These are phyloP conservation scores for Cordyceps fumosorosea DNA, from an alignment of 2,329 filamentous ascomycete genomes.

Conservation along the genomic window DNA sequence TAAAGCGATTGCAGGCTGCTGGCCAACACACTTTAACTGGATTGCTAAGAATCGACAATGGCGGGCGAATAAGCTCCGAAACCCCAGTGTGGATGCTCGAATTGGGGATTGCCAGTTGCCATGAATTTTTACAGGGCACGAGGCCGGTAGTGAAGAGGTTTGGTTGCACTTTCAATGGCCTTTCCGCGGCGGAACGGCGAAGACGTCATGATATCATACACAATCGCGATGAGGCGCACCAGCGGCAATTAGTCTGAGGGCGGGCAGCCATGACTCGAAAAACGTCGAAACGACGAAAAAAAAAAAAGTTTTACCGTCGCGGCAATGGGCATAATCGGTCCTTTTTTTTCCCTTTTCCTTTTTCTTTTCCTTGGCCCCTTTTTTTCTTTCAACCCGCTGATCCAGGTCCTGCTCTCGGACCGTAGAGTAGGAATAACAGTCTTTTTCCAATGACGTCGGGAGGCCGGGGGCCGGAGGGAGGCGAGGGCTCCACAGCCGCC, in stretches of 20 bases:
- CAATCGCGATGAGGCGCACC: background rate
- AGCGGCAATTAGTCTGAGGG: background rate
- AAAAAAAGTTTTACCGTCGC: background rate
- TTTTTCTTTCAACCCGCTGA: background rate
- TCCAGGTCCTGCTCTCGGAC: background rate
- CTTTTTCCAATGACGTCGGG: background rate
- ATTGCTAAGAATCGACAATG: background rate
- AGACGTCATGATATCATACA: slow-evolving; percentile 10
- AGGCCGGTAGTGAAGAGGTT: background rate
- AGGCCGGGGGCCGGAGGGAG: background rate
- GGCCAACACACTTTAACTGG: background rate
- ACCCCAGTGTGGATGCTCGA: no score
- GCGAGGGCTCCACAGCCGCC: background rate
- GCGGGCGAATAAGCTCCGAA: background rate
- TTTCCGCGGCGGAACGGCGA: background rate
- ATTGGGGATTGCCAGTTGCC: no score
- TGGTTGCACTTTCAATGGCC: background rate
- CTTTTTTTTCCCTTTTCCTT: background rate
- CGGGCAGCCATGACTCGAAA: background rate
- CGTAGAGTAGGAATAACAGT: background rate
- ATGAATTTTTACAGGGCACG: background rate
- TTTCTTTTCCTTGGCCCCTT: no score
- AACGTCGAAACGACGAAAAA: background rate
- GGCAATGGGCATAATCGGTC: slow-evolving; percentile 2
- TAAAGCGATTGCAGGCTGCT: background rate